Base-by-base conservation (phyloP, 805 yeast genomes). In the Yarrowia hollandica region DNA sequence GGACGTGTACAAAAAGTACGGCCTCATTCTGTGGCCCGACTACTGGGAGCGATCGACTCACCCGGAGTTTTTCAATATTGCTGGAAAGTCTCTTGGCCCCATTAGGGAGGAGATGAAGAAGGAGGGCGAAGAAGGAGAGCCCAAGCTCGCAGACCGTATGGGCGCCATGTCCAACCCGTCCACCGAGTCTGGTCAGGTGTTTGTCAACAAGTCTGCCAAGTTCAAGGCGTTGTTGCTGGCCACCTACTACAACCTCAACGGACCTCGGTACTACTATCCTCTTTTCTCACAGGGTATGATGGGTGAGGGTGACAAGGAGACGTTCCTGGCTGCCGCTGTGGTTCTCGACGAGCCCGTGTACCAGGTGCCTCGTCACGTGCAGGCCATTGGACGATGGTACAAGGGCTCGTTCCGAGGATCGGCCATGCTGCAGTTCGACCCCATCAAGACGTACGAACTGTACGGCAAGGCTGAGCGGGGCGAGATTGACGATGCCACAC, bases 221-320 rank as follows among this genome's bases (percentile, higher is more conserved):
- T 79, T 81, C 48, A 73, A 74, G 64, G 79, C 86, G 3, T 71
- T 86, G 55, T 72, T 85, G 62, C 72, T 86, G 50, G 78, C 89
- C 0, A 69, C 83, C 34, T 86, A 84, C 70, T 86, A 86, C 70
- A 85, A 85, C 65, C 73, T 82, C 58, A 81, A 77, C 67, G 90
- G 90, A 0, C 86, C 85, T 28, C 71, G 77, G 8, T 74, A 78
- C 60, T 85, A 78, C 68, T 85, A 83, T 67, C 82, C 82, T 2
- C 72, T 85, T 46, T 72, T 85, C 37, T 75, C 85, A 3, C 83
- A 82, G 68, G 85, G 86, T 31, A 77, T 77, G 35, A 81, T 80
- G 4, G 94, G 94, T n/a, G 89, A 85, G 72, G 94, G 92, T 54
- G 92, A 87, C 68, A 87, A 86, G 66, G 92, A 86, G 64, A 85